Evolutionary conservation across 148 eudicot genomes (phyloP).

Genomic region (Dianthus caryophyllus): DNA sequence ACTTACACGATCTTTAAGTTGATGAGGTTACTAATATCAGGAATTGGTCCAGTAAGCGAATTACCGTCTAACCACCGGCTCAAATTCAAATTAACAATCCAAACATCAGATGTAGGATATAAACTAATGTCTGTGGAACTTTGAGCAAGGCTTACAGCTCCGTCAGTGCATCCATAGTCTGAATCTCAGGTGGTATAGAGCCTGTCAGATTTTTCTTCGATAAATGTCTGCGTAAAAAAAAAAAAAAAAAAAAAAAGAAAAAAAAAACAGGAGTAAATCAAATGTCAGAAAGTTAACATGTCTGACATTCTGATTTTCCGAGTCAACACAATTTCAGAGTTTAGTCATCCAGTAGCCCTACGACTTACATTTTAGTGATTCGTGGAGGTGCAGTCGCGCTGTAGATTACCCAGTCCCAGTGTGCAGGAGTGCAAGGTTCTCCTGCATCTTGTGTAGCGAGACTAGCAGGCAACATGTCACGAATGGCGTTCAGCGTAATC

Average conservation of each 20-base stretch:
- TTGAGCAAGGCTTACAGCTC: slow-evolving; percentile 62
- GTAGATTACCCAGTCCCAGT: slow-evolving; percentile 88
- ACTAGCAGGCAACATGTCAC: slow-evolving; percentile 37
- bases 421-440: slow-evolving; percentile 81
- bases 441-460: slow-evolving; percentile 42
- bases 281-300: slow-evolving; percentile 4
- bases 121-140: background rate
- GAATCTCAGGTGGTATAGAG: slow-evolving; percentile 61
- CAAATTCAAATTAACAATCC: background rate
- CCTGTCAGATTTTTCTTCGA: slow-evolving; percentile 67
- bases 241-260: too few relatives aligned
- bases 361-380: slow-evolving; percentile 72
- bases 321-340: background rate
- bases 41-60: slow-evolving; percentile 55
- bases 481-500: slow-evolving; percentile 48
- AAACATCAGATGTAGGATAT: background rate
- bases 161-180: slow-evolving; percentile 66
- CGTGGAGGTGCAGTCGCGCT: slow-evolving; percentile 66
- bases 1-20: slow-evolving; percentile 64
- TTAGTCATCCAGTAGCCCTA: background rate
- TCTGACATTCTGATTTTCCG: background rate
- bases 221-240: slow-evolving; percentile 47
- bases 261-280: too few relatives aligned
- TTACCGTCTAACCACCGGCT: slow-evolving; percentile 69
- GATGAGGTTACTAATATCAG: slow-evolving; percentile 60